Conservation (phyloP, 768 basidiomycete genomes). For the Lactarius indigo region DNA sequence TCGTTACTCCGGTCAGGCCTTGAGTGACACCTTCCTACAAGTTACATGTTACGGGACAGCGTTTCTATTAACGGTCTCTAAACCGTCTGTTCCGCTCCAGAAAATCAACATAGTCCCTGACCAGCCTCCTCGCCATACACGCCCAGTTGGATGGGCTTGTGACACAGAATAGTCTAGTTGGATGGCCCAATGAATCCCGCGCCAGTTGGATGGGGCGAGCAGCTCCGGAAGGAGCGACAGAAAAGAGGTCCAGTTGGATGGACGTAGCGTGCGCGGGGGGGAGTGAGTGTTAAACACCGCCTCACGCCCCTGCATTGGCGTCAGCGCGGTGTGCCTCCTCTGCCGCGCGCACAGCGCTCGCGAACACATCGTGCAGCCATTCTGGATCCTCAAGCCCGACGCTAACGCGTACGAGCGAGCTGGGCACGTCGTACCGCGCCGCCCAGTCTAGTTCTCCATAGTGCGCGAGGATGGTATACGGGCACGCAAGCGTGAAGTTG, state of each 20-base stretch:
- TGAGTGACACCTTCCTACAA: no score
- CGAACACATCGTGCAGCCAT: constrained; percentile 55
- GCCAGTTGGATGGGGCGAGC: constrained; percentile 14
- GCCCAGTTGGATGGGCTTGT: constrained; percentile 24
- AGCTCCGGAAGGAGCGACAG: background rate
- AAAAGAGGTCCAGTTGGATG: constrained; percentile 22
- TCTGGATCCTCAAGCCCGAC: constrained; percentile 83
- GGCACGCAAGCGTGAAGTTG: constrained; percentile 93
- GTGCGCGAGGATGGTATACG: constrained; percentile 91
- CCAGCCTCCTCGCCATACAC: background rate
- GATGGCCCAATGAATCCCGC: background rate
- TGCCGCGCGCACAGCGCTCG: constrained; percentile 66
- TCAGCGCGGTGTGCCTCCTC: constrained; percentile 39
- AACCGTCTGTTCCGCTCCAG: background rate
- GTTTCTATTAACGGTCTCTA: background rate
- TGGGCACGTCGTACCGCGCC: constrained; percentile 78
- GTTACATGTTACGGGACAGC: background rate
- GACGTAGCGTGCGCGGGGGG: background rate
- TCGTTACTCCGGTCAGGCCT: background rate
- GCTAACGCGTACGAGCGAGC: constrained; percentile 78
- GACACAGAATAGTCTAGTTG: constrained; percentile 12
- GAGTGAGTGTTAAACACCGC: background rate
- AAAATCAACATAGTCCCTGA: background rate
- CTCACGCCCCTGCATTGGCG: background rate
- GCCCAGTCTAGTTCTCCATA: constrained; percentile 92